Conservation (phyloP, 805 yeast species). For the Tetrapisispora nanseiensis region DNA sequence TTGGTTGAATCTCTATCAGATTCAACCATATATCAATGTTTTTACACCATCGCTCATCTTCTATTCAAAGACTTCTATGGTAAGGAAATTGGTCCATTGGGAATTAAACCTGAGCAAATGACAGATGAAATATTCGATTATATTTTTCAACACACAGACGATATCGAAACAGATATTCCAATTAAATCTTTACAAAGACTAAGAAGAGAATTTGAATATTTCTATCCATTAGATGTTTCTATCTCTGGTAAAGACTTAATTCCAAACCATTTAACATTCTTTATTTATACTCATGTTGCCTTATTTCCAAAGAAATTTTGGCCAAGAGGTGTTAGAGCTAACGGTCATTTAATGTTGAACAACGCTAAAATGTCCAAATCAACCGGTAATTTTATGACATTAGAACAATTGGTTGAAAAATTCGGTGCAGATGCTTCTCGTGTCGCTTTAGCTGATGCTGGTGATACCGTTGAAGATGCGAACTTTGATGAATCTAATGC, state of each 20-base stretch:
- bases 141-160: constrained; percentile 66
- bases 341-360: constrained; percentile 91
- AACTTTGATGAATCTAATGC: constrained; percentile 95
- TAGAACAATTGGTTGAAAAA: constrained; percentile 73
- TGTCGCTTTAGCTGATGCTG: constrained; percentile 97
- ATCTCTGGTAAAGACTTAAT: constrained; percentile 94
- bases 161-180: constrained; percentile 50
- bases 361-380: constrained; percentile 97
- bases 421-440: constrained; percentile 97
- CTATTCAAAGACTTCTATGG: constrained; percentile 86
- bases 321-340: constrained; percentile 91
- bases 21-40: constrained; percentile 92
- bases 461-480: constrained; percentile 95
- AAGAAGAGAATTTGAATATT: constrained; percentile 93
- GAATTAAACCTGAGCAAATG: constrained; percentile 72
- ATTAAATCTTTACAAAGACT: constrained; percentile 53
- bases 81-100: constrained; percentile 56
- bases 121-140: constrained; percentile 91
- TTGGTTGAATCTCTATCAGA: constrained; percentile 92
- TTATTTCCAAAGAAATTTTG: constrained; percentile 82
- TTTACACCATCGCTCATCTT: constrained; percentile 80
- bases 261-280: constrained; percentile 95
- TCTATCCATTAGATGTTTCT: constrained; percentile 88
- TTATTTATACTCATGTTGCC: constrained; percentile 87
- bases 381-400: constrained; percentile 92